Percentiles rank a stretch among this genome's conserved stretches.
These are phyloP conservation scores for Ceratocystis ficicola DNA, from an alignment of 2,329 filamentous ascomycete genomes.

Conservation along the genomic window DNA sequence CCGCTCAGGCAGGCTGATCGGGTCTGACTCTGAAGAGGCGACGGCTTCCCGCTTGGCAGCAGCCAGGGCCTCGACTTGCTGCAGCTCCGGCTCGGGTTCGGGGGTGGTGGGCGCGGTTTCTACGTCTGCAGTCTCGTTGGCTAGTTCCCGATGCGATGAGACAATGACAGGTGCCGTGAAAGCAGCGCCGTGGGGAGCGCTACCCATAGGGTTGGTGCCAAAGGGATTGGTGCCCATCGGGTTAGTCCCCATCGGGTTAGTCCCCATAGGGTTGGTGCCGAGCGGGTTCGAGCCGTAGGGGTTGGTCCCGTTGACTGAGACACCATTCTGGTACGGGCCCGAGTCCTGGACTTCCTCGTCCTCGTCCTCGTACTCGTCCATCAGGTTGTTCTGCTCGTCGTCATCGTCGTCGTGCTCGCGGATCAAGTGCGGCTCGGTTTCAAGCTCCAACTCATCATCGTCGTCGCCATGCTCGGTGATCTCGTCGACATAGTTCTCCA, in stretches of 20 bases:
- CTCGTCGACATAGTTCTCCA: constrained; percentile 13
- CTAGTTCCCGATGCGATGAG: not conserved
- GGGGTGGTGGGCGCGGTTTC: constrained; percentile 21
- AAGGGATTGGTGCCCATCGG: constrained; percentile 9
- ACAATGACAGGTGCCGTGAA: not conserved
- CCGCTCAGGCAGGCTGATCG: not conserved
- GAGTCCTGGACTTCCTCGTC: constrained; percentile 16
- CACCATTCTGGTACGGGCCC: constrained; percentile 15
- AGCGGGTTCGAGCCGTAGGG: constrained; percentile 1
- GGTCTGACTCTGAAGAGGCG: not conserved
- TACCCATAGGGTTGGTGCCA: not conserved
- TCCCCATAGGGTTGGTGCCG: constrained; percentile 3
- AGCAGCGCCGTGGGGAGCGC: not conserved
- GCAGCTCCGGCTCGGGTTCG: constrained; percentile 17
- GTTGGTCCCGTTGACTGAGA: constrained; percentile 14
- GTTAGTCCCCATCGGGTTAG: constrained; percentile 2
- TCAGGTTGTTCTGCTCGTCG: constrained; percentile 10
- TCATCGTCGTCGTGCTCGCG: constrained; percentile 3
- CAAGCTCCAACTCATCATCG: constrained; percentile 7
- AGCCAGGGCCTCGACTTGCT: not conserved
- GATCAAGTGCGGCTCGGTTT: not conserved
- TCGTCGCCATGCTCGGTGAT: constrained; percentile 5
- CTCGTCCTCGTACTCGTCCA: constrained; percentile 12
- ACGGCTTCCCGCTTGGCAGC: not conserved
- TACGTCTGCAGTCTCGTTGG: constrained; percentile 14